phyloP scores from a whole-genome alignment of 2,329 filamentous ascomycete species.

The Aspergillus texensis region DNA sequence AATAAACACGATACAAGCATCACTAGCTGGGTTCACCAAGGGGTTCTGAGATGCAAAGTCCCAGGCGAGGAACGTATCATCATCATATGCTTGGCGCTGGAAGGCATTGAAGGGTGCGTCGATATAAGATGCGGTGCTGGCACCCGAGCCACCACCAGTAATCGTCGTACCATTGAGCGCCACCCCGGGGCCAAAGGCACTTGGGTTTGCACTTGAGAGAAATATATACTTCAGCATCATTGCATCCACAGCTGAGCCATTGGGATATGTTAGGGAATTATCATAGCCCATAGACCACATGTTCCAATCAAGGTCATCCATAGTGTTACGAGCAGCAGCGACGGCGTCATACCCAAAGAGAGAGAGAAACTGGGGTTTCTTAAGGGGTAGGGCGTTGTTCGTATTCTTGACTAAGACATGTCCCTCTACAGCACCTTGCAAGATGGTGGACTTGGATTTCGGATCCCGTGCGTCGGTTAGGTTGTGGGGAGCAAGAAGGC shows the following conservation, averaged over 20 bases:
- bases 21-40: slow-evolving; percentile 42
- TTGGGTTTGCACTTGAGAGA: not conserved
- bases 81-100: slow-evolving; percentile 54
- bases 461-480: not conserved
- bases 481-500: not conserved
- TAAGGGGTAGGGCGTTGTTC: slow-evolving; percentile 52
- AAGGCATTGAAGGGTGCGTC: slow-evolving; percentile 61
- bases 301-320: too few relatives aligned
- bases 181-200: not conserved
- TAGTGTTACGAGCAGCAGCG: too few relatives aligned
- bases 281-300: not conserved
- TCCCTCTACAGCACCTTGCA: slow-evolving; percentile 57
- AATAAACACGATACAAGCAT: slow-evolving; percentile 34
- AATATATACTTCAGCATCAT: not conserved
- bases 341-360: slow-evolving; percentile 64
- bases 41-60: slow-evolving; percentile 58
- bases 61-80: slow-evolving; percentile 62
- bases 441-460: too few relatives aligned
- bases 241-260: not conserved
- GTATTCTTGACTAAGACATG: slow-evolving; percentile 59
- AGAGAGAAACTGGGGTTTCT: slow-evolving; percentile 39
- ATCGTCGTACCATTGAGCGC: not conserved
- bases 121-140: slow-evolving; percentile 51
- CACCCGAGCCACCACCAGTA: slow-evolving; percentile 50
- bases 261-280: not conserved